A percentile compares a stretch with the other conserved stretches of the same genome.
These are phyloP conservation scores for Penicillium canariense DNA, from an alignment of 495 filamentous ascomycete species.

Conservation along the genomic window DNA sequence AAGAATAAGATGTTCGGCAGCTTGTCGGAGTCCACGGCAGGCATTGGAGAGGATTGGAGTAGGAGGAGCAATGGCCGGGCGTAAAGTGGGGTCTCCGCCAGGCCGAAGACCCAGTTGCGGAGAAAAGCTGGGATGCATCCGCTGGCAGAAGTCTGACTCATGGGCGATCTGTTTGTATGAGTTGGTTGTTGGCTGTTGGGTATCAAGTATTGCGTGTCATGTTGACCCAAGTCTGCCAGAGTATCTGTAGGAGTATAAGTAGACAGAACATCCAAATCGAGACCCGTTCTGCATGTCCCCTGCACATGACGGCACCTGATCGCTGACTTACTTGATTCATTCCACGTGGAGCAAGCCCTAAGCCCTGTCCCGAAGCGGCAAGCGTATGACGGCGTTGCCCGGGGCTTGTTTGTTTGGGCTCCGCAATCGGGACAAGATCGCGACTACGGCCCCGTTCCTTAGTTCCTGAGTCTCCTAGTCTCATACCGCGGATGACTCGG, in stretches of 20 bases:
- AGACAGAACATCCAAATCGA: too few species aligned
- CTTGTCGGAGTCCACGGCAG: neutral
- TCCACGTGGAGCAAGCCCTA: conserved; percentile 11
- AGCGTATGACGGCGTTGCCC: conserved; percentile 22
- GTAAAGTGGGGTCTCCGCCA: conserved; percentile 8
- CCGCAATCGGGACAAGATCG: conserved; percentile 8
- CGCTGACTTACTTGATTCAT: neutral
- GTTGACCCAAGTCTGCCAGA: neutral
- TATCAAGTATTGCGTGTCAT: neutral
- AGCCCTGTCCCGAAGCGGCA: conserved; percentile 19
- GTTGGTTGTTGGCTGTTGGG: neutral
- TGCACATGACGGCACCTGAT: neutral
- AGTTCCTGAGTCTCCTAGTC: conserved; percentile 5
- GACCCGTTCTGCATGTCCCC: too few species aligned
- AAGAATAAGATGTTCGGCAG: neutral
- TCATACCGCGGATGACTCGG: conserved; percentile 4
- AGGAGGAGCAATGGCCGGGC: neutral
- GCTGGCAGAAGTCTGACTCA: conserved; percentile 2
- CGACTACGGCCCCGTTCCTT: conserved; percentile 4
- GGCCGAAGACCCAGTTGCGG: conserved; percentile 30
- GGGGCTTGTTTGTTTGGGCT: conserved; percentile 29
- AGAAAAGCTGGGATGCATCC: neutral
- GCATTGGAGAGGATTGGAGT: neutral
- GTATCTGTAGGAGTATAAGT: neutral
- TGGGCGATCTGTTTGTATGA: neutral